Conservation (phyloP, 192 early-diverging fungal species). For the Irineochytrium annulatum region DNA sequence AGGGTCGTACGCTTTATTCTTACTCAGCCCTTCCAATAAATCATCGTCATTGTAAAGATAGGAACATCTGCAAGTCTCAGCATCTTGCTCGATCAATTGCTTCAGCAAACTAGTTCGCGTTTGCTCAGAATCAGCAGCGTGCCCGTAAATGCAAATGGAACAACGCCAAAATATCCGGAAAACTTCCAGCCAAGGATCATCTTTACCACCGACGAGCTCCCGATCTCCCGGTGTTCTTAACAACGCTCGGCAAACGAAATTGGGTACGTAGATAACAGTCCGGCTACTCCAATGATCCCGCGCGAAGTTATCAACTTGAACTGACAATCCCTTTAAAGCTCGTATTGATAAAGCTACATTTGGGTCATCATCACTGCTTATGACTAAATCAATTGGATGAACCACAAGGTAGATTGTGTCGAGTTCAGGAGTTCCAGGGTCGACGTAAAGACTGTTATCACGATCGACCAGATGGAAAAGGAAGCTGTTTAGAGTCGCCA, state of each 20-base stretch:
- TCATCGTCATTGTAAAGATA: not conserved
- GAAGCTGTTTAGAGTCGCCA: slow-evolving; percentile 54
- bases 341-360: too few species aligned
- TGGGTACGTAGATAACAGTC: slow-evolving; percentile 55
- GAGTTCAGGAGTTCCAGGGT: not conserved
- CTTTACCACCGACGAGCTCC: not conserved
- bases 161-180: slow-evolving; percentile 54
- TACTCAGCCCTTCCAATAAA: too few species aligned
- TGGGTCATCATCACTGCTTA: too few species aligned
- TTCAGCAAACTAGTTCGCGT: slow-evolving; percentile 48
- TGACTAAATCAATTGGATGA: not conserved
- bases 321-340: slow-evolving; percentile 45
- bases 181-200: slow-evolving; percentile 63
- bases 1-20: too few species aligned
- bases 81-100: slow-evolving; percentile 60
- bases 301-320: slow-evolving; percentile 64
- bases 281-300: slow-evolving; percentile 52
- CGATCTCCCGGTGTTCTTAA: slow-evolving; percentile 30
- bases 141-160: slow-evolving; percentile 52
- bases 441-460: slow-evolving; percentile 56
- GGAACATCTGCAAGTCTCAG: slow-evolving; percentile 50
- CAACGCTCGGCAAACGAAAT: slow-evolving; percentile 48
- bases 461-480: slow-evolving; percentile 60
- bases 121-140: slow-evolving; percentile 49
- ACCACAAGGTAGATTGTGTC: not conserved